Evolutionary conservation across 1,284 basidiomycete species (phyloP).

Genomic region (Melampsora larici-populina): DNA sequence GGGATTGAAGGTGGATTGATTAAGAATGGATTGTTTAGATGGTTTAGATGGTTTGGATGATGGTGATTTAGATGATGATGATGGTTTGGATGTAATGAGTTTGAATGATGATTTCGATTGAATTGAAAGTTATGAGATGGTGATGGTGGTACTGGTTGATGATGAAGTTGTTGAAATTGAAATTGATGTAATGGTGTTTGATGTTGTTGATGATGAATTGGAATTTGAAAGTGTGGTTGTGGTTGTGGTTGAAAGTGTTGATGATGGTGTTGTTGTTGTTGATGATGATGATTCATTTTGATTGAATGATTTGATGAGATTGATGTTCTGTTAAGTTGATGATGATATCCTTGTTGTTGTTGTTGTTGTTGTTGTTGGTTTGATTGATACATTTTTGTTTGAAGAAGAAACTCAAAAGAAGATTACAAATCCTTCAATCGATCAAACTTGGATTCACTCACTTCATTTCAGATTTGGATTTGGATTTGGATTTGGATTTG

Average conservation of each 20-base stretch:
- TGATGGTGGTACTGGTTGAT: constrained; percentile 1
- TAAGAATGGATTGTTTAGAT: too few relatives aligned
- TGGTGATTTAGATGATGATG: background rate
- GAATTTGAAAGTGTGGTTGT: background rate
- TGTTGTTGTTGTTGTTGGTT: background rate
- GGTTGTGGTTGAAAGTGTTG: background rate
- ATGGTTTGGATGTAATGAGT: background rate
- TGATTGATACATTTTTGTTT: too few relatives aligned
- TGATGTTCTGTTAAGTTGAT: background rate
- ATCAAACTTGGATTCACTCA: too few relatives aligned
- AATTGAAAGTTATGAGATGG: background rate
- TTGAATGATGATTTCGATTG: background rate
- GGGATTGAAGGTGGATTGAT: too few relatives aligned
- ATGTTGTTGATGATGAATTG: constrained; percentile 5
- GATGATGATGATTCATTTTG: background rate
- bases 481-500: too few relatives aligned
- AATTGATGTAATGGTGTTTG: background rate
- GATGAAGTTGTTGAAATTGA: constrained; percentile 1
- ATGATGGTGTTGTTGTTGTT: constrained; percentile 2
- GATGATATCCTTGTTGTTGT: background rate
- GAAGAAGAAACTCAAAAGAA: too few relatives aligned
- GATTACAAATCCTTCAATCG: too few relatives aligned
- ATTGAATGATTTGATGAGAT: background rate
- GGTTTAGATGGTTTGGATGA: background rate
- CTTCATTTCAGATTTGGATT: too few relatives aligned